Conservation (phyloP, 176 grass and related monocot genomes). For the Oryza officinalis region DNA sequence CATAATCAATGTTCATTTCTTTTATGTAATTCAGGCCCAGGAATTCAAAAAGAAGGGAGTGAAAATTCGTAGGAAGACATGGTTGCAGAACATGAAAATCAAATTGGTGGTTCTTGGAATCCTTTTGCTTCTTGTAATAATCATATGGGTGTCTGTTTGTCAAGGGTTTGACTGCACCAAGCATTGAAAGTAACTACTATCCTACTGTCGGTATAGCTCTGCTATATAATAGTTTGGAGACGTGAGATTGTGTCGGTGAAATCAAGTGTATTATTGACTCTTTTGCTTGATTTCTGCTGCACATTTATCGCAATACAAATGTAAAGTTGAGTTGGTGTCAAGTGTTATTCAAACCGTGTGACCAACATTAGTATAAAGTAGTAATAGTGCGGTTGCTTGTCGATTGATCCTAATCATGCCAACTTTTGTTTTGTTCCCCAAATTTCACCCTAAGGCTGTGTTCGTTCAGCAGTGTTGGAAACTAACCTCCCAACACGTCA, state of each 20-base stretch:
- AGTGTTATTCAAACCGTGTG: conserved; percentile 18
- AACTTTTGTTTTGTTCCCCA: neutral
- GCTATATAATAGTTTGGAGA: conserved; percentile 14
- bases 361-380: conserved; percentile 3
- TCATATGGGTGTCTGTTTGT: conserved; percentile 91
- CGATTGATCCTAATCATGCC: neutral
- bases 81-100: conserved; percentile 94
- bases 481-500: too few relatives aligned
- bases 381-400: conserved; percentile 14
- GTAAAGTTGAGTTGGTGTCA: conserved; percentile 37
- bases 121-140: conserved; percentile 80
- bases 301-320: conserved; percentile 1
- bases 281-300: neutral
- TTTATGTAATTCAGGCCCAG: conserved; percentile 67
- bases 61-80: conserved; percentile 85
- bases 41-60: conserved; percentile 90
- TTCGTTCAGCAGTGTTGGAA: too few relatives aligned
- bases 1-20: neutral
- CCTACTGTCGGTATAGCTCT: neutral
- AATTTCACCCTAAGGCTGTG: too few relatives aligned
- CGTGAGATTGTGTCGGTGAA: conserved; percentile 21
- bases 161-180: conserved; percentile 94
- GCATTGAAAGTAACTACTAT: conserved; percentile 54
- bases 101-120: conserved; percentile 81
- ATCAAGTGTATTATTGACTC: neutral